Evolutionary conservation across 495 filamentous ascomycete genomes (phyloP), one percentile per base, ranked within the genome.

Genomic region (Trypethelium eluteriae): DNA sequence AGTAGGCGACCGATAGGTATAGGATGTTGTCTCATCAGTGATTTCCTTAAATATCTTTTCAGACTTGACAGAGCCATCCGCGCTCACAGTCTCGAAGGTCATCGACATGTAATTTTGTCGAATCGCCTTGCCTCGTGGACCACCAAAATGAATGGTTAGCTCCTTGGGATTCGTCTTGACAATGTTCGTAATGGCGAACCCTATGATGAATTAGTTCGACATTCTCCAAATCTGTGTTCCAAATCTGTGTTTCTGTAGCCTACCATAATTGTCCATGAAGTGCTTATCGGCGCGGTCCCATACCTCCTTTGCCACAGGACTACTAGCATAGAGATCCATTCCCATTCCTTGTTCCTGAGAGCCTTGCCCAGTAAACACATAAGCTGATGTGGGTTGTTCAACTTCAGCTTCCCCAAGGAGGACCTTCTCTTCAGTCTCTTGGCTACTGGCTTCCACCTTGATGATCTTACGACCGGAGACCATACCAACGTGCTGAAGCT

Each of bases 1-100:
- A 0, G 90, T 93, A 2, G 94, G 94, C 14, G 94, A 98, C 38
- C 91, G 89, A 81, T 98, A 98, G 14, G 94, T 97, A 81, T 98
- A 98, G 0, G 90, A 96, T 2, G 89, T 88, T 0, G 94, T 97
- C 73, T 82, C 87, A 77, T 97, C 93, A 70, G 89, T 82, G 65
- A 98, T 90, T 70, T 94, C 92, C 80, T 98, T 98, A 86, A 98
- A 98, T 74, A 98, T 98, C 80, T 94, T 96, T 81, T 98, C 94
- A 1, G 95, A 96, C 78, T 96, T 97, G 79, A 93, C 89, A 4
- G 85, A 84, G 9, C 94, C 94, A 73, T 99, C 94, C 6, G 90
- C 81, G 57, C 88, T 88, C 44, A 99, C 91, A 4, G 92, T 91
- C 80, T 99, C 95, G 79, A 98, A 98, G 67, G 95, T 97, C 94